Base-by-base conservation (phyloP, 1,139 yeast genomes). In the Nematodospora anomalae region DNA sequence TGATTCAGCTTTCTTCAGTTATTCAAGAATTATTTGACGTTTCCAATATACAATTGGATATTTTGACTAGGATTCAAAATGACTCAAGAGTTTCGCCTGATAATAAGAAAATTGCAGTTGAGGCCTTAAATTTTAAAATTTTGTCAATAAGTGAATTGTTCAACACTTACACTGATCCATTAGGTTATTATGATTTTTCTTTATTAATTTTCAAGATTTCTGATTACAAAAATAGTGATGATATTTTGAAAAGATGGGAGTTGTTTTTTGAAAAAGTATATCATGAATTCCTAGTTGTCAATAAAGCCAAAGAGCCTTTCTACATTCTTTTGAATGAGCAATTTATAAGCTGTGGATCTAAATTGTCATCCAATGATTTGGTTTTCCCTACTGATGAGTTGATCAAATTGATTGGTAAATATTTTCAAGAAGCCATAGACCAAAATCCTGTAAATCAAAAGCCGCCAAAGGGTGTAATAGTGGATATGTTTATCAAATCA, bases 11-110 rank as follows among this genome's bases (percentile, higher is more conserved):
- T 40, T 74, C 88, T 1, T 71, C 80, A 8, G 68, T 75, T 46
- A 83, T 90, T 24, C 84, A 81, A 48, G 96, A 90, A 54, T 74
- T 85, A 36, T 78, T 90, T 52, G 95, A 87, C 35, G 94, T 92
- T 29, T 94, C 97, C 3, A 80, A 83, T 47, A 74, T 92, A 35
- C 98, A 92, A 60, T 85, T 88, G 56, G 97, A 90, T 52, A 61
- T 90, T 22, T 64, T 88, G 38, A 60, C 74, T 3, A 66, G 79
- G 4, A 77, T 89, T 16, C 62, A 66, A 34, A 60, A 68, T 15
- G 97, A 90, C 57, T 53, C 59, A 8, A 67, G 89, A 51, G 66
- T 88, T 36, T 65, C 62, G 30, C 64, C 62, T 3, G 71, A 64
- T 9, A 71, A 73, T 36, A 67, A 67, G 42, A 58, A 64, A 4